A percentile compares a stretch with the other conserved stretches of the same genome.
phyloP scores from a whole-genome alignment of 164 flowering plant genomes.

The Umbilicus rupestris region DNA sequence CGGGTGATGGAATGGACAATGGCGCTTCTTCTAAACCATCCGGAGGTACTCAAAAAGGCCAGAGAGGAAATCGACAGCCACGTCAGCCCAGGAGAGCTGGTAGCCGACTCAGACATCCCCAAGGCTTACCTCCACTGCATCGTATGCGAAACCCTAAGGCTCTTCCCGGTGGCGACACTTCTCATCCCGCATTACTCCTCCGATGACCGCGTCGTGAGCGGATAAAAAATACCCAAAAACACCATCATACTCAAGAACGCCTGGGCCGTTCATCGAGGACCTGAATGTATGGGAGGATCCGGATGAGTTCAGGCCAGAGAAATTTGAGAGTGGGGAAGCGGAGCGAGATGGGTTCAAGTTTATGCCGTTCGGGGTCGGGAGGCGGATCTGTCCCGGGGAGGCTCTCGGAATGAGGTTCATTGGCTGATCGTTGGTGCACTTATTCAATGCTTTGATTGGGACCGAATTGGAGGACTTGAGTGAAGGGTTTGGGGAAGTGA shows the following conservation, averaged over 20 bases:
- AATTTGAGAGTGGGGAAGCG: slow-evolving; percentile 1
- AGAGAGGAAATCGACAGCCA: not conserved
- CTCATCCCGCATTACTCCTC: slow-evolving; percentile 9
- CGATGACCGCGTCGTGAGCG: not conserved
- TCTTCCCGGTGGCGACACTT: slow-evolving; percentile 12
- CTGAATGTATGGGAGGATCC: slow-evolving; percentile 11
- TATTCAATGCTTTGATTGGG: slow-evolving; percentile 1
- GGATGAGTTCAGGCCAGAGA: slow-evolving; percentile 9
- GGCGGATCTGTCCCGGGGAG: slow-evolving; percentile 10
- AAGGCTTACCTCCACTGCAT: slow-evolving; percentile 6
- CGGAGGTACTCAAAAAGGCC: not conserved
- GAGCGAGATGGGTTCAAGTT: slow-evolving; percentile 3
- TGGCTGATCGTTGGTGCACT: slow-evolving; percentile 2
- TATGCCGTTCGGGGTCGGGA: slow-evolving; percentile 10
- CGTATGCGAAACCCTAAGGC: not conserved
- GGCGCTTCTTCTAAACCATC: slow-evolving; percentile 11
- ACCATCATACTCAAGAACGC: slow-evolving; percentile 8
- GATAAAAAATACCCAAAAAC: slow-evolving; percentile 7
- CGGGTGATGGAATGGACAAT: slow-evolving; percentile 16
- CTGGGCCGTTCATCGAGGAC: slow-evolving; percentile 11
- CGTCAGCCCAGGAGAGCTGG: not conserved
- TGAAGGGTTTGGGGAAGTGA: slow-evolving; percentile 4
- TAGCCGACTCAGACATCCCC: slow-evolving; percentile 7
- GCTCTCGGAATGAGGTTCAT: not conserved
- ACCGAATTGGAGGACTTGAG: not conserved